These are phyloP conservation scores for Alloteropsis semialata DNA, from an alignment of 176 grass and related monocot species.

Conservation along the genomic window DNA sequence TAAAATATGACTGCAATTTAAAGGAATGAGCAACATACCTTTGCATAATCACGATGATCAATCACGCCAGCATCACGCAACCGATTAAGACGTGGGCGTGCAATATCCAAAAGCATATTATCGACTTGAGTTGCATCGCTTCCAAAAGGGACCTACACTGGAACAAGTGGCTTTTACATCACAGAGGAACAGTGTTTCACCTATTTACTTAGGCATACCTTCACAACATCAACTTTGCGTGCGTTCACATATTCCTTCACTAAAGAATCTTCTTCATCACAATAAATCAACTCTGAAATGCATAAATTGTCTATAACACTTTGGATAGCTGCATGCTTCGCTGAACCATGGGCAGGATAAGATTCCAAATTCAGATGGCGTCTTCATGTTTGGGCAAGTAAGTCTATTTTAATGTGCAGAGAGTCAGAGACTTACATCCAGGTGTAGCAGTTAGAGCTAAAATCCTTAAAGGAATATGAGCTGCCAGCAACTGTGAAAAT, in stretches of 20 bases:
- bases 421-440: constrained; percentile 81
- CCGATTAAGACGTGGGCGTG: constrained; percentile 48
- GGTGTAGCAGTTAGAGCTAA: constrained; percentile 95
- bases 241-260: constrained; percentile 68
- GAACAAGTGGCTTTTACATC: constrained; percentile 25
- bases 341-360: constrained; percentile 41
- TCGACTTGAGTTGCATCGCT: constrained; percentile 47
- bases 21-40: constrained; percentile 36
- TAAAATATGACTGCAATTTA: constrained; percentile 1
- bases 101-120: constrained; percentile 56
- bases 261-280: constrained; percentile 72
- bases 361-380: background rate
- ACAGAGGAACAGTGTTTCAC: background rate
- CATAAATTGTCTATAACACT: constrained; percentile 75
- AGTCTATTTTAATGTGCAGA: constrained; percentile 11
- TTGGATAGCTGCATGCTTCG: constrained; percentile 67
- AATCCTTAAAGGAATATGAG: constrained; percentile 78
- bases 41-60: constrained; percentile 50
- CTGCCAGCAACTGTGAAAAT: constrained; percentile 58
- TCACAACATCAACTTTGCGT: constrained; percentile 52
- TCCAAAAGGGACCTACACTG: constrained; percentile 64
- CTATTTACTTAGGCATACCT: constrained; percentile 38
- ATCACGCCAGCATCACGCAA: constrained; percentile 66
- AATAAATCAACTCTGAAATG: constrained; percentile 77
- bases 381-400: constrained; percentile 19